These are phyloP conservation scores for Brassica nigra DNA, from an alignment of 345 rosid genomes.

Conservation along the genomic window DNA sequence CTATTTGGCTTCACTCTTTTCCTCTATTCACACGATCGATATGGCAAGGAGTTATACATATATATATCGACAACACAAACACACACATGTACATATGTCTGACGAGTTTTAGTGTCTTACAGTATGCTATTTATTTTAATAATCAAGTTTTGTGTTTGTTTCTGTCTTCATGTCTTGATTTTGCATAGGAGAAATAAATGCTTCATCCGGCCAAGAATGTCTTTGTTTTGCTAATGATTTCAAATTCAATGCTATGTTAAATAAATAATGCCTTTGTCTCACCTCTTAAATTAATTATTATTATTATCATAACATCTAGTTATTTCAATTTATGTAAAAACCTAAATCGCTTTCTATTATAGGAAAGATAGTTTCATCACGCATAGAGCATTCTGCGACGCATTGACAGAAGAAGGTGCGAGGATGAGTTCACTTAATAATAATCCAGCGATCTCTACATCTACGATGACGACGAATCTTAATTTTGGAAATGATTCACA, in stretches of 20 bases:
- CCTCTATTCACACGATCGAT: conserved; percentile 16
- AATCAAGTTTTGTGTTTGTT: conserved; percentile 25
- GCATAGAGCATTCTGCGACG: conserved; percentile 95
- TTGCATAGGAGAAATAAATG: conserved; percentile 52
- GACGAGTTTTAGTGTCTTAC: neutral
- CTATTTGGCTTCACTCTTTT: conserved; percentile 42
- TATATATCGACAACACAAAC: neutral
- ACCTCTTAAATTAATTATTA: neutral
- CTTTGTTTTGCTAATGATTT: conserved; percentile 33
- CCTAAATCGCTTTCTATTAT: conserved; percentile 28
- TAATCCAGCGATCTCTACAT: conserved; percentile 17
- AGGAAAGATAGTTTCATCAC: conserved; percentile 98
- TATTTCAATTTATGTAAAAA: conserved; percentile 4
- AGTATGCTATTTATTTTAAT: neutral
- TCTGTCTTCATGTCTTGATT: conserved; percentile 35
- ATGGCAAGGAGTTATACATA: neutral
- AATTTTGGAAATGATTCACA: conserved; percentile 55
- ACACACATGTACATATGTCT: neutral
- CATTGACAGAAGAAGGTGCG: conserved; percentile 80
- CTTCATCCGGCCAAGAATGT: conserved; percentile 37
- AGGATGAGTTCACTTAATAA: conserved; percentile 54
- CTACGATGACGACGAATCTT: conserved; percentile 49
- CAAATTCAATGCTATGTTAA: conserved; percentile 42
- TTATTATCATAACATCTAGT: neutral
- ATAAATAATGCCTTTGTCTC: conserved; percentile 28